Conservation (phyloP, 192 early-diverging fungal genomes). For the Nowakowskiella sp. region DNA sequence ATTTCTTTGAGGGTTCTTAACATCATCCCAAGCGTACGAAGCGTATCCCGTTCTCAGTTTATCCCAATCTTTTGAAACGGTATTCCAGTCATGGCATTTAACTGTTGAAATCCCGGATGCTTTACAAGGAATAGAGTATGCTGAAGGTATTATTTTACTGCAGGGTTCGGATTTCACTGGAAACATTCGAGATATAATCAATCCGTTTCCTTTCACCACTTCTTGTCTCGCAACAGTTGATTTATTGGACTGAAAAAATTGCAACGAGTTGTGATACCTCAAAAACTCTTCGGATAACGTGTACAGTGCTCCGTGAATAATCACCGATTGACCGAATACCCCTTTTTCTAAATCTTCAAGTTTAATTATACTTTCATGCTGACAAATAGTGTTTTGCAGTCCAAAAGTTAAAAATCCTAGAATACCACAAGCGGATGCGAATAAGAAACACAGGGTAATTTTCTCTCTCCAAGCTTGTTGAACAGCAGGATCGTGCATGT, state of each 20-base stretch:
- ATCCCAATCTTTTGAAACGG: not conserved
- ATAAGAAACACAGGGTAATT: too few species aligned
- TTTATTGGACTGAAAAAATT: constrained; percentile 2
- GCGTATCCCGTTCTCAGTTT: not conserved
- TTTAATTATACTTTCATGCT: too few species aligned
- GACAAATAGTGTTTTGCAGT: too few species aligned
- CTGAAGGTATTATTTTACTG: constrained; percentile 11
- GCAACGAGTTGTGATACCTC: constrained; percentile 11
- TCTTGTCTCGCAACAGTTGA: constrained; percentile 1
- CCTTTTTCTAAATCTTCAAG: too few species aligned
- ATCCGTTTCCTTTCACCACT: constrained; percentile 4
- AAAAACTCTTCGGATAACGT: constrained; percentile 9
- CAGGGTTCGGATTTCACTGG: too few species aligned
- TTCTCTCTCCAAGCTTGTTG: too few species aligned
- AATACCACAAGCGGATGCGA: too few species aligned
- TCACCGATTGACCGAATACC: constrained; percentile 10
- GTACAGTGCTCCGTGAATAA: constrained; percentile 29
- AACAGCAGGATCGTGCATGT: too few species aligned
- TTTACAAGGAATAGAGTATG: not conserved
- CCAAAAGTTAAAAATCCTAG: too few species aligned
- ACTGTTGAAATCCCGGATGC: not conserved
- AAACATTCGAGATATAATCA: too few species aligned
- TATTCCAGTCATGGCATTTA: constrained; percentile 18
- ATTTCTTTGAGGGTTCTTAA: constrained; percentile 2
- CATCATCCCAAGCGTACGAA: not conserved